Evolutionary conservation across 352 stramenopile genomes (phyloP).

Genomic region (Phytophthora pinifolia): DNA sequence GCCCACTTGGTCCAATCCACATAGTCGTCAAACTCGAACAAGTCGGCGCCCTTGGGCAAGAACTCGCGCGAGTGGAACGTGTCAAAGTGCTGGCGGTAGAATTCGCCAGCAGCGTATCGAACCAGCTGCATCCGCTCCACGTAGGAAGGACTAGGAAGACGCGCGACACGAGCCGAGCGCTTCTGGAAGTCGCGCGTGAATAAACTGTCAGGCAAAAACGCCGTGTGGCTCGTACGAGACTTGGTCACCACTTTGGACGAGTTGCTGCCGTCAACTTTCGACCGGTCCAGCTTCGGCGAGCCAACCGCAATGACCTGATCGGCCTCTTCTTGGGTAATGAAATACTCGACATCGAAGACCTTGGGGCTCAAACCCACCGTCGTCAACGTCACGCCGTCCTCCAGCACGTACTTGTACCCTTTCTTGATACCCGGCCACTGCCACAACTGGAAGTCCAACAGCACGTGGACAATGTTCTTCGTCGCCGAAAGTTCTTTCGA

Average conservation of each 20-base stretch:
- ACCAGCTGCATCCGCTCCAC: conserved; percentile 77
- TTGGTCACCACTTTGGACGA: conserved; percentile 49
- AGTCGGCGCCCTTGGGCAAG: conserved; percentile 47
- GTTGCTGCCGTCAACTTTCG: conserved; percentile 57
- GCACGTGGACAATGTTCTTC: conserved; percentile 59
- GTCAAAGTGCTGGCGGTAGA: conserved; percentile 85
- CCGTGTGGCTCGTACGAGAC: conserved; percentile 67
- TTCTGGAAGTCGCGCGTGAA: conserved; percentile 75
- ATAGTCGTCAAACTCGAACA: conserved; percentile 59
- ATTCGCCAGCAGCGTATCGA: conserved; percentile 75
- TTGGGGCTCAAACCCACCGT: conserved; percentile 59
- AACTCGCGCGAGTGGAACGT: conserved; percentile 80
- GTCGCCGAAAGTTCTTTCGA: conserved; percentile 40
- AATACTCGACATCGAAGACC: conserved; percentile 62
- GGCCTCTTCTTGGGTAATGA: conserved; percentile 51
- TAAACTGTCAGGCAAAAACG: conserved; percentile 47
- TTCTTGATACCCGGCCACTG: conserved; percentile 71
- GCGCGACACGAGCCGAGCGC: conserved; percentile 57
- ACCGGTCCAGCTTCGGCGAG: conserved; percentile 37
- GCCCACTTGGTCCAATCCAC: conserved; percentile 66
- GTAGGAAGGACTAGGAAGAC: conserved; percentile 69
- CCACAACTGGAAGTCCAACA: conserved; percentile 78
- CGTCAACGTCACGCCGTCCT: conserved; percentile 60
- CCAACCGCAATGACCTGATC: too few relatives aligned
- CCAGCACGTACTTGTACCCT: conserved; percentile 57